These are phyloP conservation scores for Aspergillus sp. DNA, from an alignment of 2,329 filamentous ascomycete species.

Conservation along the genomic window DNA sequence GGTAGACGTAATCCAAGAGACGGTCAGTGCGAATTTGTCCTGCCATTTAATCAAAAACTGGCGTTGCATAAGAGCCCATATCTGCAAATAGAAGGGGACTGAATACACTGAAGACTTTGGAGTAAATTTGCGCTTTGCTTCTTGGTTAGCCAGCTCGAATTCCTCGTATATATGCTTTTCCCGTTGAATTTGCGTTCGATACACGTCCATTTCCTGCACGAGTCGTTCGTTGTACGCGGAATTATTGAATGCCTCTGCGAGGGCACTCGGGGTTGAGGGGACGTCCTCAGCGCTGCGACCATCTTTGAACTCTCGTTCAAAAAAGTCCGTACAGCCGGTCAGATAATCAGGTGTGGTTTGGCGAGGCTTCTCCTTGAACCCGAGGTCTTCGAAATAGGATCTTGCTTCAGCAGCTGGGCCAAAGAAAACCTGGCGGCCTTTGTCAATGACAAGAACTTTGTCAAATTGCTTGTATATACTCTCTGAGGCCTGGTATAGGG, in stretches of 20 bases:
- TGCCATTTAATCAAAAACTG: slow-evolving; percentile 86
- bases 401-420: slow-evolving; percentile 67
- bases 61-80: slow-evolving; percentile 79
- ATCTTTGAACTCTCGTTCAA: slow-evolving; percentile 72
- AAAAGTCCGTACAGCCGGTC: slow-evolving; percentile 80
- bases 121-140: slow-evolving; percentile 75
- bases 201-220: slow-evolving; percentile 65
- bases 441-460: slow-evolving; percentile 79
- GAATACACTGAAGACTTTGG: slow-evolving; percentile 74
- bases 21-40: slow-evolving; percentile 72
- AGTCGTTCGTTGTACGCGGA: slow-evolving; percentile 61
- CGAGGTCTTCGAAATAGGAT: slow-evolving; percentile 72
- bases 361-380: slow-evolving; percentile 70
- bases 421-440: slow-evolving; percentile 73
- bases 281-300: slow-evolving; percentile 66
- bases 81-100: slow-evolving; percentile 77
- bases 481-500: slow-evolving; percentile 81
- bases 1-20: slow-evolving; percentile 71
- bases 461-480: slow-evolving; percentile 78
- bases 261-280: slow-evolving; percentile 65
- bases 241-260: slow-evolving; percentile 68
- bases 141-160: slow-evolving; percentile 71
- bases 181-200: slow-evolving; percentile 62
- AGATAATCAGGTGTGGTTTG: slow-evolving; percentile 82
- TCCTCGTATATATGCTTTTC: slow-evolving; percentile 71